Conservation (phyloP, 176 grass and related monocot species). For the Paspalum vaginatum region DNA sequence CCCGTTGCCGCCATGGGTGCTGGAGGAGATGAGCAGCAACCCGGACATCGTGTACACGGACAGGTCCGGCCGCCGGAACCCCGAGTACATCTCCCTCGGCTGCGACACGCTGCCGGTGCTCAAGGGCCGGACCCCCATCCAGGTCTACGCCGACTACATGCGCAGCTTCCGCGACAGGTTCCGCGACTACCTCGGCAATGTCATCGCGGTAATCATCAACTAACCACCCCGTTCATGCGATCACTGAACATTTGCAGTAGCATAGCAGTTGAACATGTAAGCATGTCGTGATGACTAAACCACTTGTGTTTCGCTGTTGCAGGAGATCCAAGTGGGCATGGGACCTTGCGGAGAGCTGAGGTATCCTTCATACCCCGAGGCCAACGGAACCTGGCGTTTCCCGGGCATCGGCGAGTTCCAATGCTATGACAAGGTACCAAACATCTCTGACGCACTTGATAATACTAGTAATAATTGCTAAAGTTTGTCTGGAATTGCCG, state of each 20-base stretch:
- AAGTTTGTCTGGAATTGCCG: background rate
- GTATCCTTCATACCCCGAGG: constrained; percentile 96
- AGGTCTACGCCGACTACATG: constrained; percentile 95
- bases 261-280: background rate
- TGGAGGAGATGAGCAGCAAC: constrained; percentile 72
- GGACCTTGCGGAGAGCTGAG: constrained; percentile 95
- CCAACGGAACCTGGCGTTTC: constrained; percentile 91
- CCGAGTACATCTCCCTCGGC: constrained; percentile 92
- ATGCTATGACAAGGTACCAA: constrained; percentile 77
- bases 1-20: constrained; percentile 80
- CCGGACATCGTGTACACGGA: constrained; percentile 90
- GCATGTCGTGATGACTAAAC: background rate
- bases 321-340: constrained; percentile 97
- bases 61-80: constrained; percentile 80
- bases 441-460: background rate
- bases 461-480: background rate
- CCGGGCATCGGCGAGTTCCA: constrained; percentile 98
- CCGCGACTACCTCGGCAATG: constrained; percentile 65
- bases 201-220: constrained; percentile 61
- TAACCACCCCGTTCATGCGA: background rate
- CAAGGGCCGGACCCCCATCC: constrained; percentile 80
- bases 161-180: constrained; percentile 85
- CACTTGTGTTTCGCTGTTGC: constrained; percentile 14
- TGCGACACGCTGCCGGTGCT: constrained; percentile 84
- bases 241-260: background rate